Conservation (phyloP, 2,329 filamentous ascomycete species). For the Neurospora sp. region DNA sequence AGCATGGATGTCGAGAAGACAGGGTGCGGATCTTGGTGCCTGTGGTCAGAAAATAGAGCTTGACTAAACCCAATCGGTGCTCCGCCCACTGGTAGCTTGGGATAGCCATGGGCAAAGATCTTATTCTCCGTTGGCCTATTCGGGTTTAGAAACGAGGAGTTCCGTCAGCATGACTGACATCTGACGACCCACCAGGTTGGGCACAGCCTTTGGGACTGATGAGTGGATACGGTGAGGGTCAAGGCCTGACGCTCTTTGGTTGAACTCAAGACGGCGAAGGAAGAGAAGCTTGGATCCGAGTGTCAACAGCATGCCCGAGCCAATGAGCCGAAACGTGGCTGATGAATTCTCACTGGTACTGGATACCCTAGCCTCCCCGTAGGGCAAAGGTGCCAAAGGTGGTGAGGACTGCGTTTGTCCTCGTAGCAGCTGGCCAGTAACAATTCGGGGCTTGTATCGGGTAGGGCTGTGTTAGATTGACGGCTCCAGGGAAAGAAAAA, state of each 20-base stretch:
- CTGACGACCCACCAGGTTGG: background rate
- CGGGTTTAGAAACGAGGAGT: background rate
- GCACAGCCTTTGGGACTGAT: background rate
- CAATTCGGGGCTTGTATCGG: background rate
- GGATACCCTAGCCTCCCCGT: background rate
- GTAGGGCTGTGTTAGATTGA: slow-evolving; percentile 5
- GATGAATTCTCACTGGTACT: background rate
- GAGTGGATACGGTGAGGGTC: background rate
- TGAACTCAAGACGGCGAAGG: background rate
- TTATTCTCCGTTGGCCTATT: background rate
- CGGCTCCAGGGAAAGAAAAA: background rate
- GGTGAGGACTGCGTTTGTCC: background rate
- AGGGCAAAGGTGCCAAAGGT: background rate
- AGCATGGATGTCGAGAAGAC: background rate
- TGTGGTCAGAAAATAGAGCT: slow-evolving; percentile 1
- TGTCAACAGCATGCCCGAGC: background rate
- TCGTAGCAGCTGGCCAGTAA: background rate
- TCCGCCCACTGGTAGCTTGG: background rate
- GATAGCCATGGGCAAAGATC: background rate
- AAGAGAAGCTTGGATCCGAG: background rate
- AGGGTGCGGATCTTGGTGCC: background rate
- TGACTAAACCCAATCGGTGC: background rate
- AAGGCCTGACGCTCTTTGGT: background rate
- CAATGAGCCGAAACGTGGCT: background rate
- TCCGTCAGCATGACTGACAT: background rate